These are phyloP conservation scores for Castanospermum australe DNA, from an alignment of 306 rosid genomes.

Conservation along the genomic window DNA sequence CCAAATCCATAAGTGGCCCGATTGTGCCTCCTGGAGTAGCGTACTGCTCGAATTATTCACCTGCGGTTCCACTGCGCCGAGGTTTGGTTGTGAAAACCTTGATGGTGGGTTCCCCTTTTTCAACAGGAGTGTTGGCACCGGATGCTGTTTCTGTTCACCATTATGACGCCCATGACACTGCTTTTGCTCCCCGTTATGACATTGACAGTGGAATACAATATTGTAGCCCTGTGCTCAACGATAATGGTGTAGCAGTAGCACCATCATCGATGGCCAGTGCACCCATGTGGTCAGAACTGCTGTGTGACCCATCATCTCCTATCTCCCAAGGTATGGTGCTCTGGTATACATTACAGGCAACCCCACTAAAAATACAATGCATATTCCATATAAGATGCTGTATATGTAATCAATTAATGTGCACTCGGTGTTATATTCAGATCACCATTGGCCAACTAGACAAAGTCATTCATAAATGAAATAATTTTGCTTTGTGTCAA, in stretches of 20 bases:
- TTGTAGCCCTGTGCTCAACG: slow-evolving; percentile 18
- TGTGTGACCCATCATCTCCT: slow-evolving; percentile 42
- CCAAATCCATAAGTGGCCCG: slow-evolving; percentile 86
- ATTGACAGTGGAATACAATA: slow-evolving; percentile 36
- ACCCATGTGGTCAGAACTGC: slow-evolving; percentile 45
- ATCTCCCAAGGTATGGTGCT: slow-evolving; percentile 41
- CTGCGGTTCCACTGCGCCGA: slow-evolving; percentile 38
- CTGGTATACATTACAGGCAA: background rate
- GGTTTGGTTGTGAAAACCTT: slow-evolving; percentile 48
- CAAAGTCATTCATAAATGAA: background rate
- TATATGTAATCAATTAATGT: background rate
- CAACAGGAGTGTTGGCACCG: slow-evolving; percentile 70
- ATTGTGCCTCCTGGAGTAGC: slow-evolving; percentile 55
- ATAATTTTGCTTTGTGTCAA: background rate
- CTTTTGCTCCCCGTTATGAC: slow-evolving; percentile 34
- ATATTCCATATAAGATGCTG: background rate
- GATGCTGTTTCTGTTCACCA: slow-evolving; percentile 53
- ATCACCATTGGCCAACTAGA: background rate
- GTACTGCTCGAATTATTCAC: slow-evolving; percentile 47
- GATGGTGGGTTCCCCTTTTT: slow-evolving; percentile 56
- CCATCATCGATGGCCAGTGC: slow-evolving; percentile 28
- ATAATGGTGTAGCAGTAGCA: background rate
- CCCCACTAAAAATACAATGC: background rate
- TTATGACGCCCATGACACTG: slow-evolving; percentile 28
- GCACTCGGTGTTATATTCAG: background rate